Base-by-base conservation (phyloP, 805 yeast species). In the Cyberlindnera euphorbiiphila region DNA sequence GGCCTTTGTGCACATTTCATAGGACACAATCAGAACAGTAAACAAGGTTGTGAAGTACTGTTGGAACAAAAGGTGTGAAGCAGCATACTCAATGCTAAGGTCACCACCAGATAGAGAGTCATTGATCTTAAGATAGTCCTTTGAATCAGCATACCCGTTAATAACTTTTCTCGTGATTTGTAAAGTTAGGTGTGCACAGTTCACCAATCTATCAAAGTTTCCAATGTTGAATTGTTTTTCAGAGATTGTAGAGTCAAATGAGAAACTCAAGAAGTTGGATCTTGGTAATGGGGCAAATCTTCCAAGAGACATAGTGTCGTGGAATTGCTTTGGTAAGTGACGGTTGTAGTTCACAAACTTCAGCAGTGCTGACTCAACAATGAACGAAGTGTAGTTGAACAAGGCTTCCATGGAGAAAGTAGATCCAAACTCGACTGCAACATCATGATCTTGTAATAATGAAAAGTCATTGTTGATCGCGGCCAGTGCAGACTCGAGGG, bases 201-300 rank as follows among this genome's bases (percentile, higher is more conserved):
- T 19, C 1, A 47, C n/a, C 27, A 52, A 22, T 20, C 42, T 43
- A 1, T 43, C 30, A 13, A 44, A 32, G 28, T 51, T 53, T 10
- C 40, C 37, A 17, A 42, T 13, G 30, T 45, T 46, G 4, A 42
- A 20, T 28, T 47, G 47, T 15, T 25, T 25, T 9, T 30, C 21
- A 2, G 51, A 39, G 5, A 43, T 15, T 5, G 10, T 17, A 21
- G n/a, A 27, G 3, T 33, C 18, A 9, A 42, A 14, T 9, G 32
- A 25, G 25, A 52, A 49, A 8, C 38, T 46, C 4, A 54, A 30
- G 25, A 47, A 54, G 16, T 47, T 45, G 2, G 54, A 46, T 38
- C 49, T 46, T 33, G 60, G 56, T 16, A 55, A 30, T 10, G 60
- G 60, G 7, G 57, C 53, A 35, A 52, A 49, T 18, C 43, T 38